Evolutionary conservation across 352 stramenopile species (phyloP).

Genomic region (Phytopythium ostracodes): DNA sequence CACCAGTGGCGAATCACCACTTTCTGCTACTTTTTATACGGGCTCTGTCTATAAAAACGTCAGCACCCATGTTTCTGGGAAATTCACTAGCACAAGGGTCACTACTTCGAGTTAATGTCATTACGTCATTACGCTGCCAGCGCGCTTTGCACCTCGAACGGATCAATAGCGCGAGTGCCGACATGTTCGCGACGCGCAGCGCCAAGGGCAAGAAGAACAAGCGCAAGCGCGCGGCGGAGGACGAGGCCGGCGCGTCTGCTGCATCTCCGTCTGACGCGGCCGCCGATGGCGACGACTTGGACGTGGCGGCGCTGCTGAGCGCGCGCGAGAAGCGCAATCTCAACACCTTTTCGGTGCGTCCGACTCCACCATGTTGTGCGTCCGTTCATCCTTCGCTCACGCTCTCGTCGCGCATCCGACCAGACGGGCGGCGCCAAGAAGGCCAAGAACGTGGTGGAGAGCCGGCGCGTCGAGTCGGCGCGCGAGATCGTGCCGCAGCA

Average conservation of each 20-base stretch:
- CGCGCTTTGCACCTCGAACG: background rate
- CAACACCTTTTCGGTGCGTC: constrained; percentile 56
- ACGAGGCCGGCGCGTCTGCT: constrained; percentile 10
- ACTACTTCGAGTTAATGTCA: background rate
- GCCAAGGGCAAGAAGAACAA: constrained; percentile 49
- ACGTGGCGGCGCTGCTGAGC: constrained; percentile 7
- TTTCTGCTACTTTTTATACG: too few species aligned
- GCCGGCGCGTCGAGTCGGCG: constrained; percentile 54
- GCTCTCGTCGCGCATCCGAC: background rate
- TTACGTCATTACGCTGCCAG: too few species aligned
- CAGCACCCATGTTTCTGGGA: too few species aligned
- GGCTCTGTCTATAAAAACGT: too few species aligned
- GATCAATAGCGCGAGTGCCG: too few species aligned
- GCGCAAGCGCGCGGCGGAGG: constrained; percentile 31
- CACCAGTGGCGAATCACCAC: too few species aligned
- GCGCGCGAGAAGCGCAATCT: constrained; percentile 18
- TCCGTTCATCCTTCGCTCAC: background rate
- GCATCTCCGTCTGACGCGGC: background rate
- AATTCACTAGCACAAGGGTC: too few species aligned
- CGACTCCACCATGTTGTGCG: background rate
- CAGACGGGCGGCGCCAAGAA: constrained; percentile 57
- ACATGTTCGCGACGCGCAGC: constrained; percentile 39
- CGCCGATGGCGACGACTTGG: background rate
- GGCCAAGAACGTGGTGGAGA: constrained; percentile 55
- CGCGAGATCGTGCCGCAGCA: constrained; percentile 73